A percentile compares a stretch with the other conserved stretches of the same genome.
phyloP scores from a whole-genome alignment of 345 rosid species.

The Geranium brycei region DNA sequence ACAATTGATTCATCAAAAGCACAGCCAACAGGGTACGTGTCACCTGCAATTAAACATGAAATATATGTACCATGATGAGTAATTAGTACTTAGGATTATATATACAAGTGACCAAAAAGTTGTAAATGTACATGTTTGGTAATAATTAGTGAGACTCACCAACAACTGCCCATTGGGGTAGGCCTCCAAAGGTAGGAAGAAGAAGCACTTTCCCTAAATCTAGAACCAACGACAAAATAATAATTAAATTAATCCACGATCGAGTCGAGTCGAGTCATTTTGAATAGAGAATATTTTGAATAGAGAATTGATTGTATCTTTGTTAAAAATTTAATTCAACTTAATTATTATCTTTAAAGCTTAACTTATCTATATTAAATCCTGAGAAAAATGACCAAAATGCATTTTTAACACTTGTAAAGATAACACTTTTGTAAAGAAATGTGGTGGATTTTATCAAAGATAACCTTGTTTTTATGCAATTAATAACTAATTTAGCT shows the following conservation, averaged over 20 bases:
- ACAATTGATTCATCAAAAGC: conserved; percentile 62
- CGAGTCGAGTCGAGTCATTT: no score
- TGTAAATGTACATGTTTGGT: background rate
- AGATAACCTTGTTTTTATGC: no score
- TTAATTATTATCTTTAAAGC: no score
- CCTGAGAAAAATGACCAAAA: no score
- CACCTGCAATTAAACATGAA: conserved; percentile 23
- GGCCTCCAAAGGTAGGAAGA: conserved; percentile 61
- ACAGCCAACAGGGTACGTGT: conserved; percentile 78
- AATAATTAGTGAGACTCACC: conserved; percentile 27
- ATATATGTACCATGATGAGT: background rate
- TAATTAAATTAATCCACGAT: background rate
- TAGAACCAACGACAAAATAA: conserved; percentile 8
- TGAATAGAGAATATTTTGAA: no score
- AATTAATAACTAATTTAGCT: no score
- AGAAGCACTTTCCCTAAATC: conserved; percentile 85
- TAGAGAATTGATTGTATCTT: no score
- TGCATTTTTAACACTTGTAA: no score
- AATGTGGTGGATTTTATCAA: no score
- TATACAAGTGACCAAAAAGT: background rate
- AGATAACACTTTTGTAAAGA: no score
- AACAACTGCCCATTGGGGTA: conserved; percentile 90
- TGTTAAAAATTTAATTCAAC: no score
- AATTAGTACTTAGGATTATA: background rate
- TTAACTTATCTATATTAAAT: no score